A percentile compares a stretch with the other conserved stretches of the same genome.
Conservation (phyloP, 352 stramenopile genomes). For the Blastocystis sp. region DNA sequence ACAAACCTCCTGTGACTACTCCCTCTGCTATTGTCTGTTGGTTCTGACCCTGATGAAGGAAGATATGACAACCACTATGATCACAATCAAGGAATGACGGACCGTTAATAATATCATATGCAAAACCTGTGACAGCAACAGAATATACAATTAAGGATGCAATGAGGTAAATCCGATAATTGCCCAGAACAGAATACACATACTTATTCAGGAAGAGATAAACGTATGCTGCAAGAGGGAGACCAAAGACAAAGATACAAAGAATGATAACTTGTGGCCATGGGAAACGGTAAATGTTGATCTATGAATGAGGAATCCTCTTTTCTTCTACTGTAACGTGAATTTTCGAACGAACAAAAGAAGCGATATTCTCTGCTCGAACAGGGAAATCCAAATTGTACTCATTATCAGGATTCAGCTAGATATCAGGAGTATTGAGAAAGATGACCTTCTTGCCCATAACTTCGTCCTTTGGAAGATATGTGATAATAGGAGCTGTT, state of each 20-base stretch:
- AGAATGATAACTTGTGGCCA: slow-evolving; percentile 65
- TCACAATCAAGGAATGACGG: slow-evolving; percentile 18
- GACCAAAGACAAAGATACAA: slow-evolving; percentile 57
- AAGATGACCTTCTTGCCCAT: slow-evolving; percentile 19
- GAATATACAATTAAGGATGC: slow-evolving; percentile 45
- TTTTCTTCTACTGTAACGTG: background rate
- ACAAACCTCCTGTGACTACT: slow-evolving; percentile 37
- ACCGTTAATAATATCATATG: slow-evolving; percentile 61
- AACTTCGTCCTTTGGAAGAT: background rate
- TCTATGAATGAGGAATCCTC: background rate
- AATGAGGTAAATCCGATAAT: slow-evolving; percentile 3
- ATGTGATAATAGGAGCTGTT: slow-evolving; percentile 43
- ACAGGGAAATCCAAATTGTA: slow-evolving; percentile 52
- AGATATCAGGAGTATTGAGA: background rate
- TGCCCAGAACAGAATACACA: slow-evolving; percentile 23
- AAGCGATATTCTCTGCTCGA: slow-evolving; percentile 49
- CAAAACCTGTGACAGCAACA: slow-evolving; percentile 49
- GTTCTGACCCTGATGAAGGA: background rate
- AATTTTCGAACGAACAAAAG: slow-evolving; percentile 60
- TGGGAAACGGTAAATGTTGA: slow-evolving; percentile 66
- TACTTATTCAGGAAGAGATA: slow-evolving; percentile 47
- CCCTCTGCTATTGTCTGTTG: slow-evolving; percentile 56
- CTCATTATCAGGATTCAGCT: slow-evolving; percentile 49
- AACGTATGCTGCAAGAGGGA: slow-evolving; percentile 31
- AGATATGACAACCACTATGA: slow-evolving; percentile 3